phyloP scores from a whole-genome alignment of 169 alveolate genomes.

The Cryptosporidium viatorum region DNA sequence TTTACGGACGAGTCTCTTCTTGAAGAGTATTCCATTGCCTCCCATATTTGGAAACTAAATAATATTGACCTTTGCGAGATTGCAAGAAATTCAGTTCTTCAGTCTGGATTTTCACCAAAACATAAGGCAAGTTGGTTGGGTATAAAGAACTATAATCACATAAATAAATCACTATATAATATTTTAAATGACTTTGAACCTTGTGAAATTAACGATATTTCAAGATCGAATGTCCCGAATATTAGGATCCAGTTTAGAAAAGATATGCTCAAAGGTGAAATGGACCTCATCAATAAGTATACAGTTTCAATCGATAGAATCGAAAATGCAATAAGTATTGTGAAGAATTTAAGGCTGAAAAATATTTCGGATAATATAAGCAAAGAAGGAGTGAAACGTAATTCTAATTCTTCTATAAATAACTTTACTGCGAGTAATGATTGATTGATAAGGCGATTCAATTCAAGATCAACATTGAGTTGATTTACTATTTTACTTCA shows the following conservation, averaged over 20 bases:
- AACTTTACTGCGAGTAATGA: background rate
- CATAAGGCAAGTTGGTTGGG: conserved; percentile 81
- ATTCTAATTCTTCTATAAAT: background rate
- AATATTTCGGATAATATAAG: conserved; percentile 11
- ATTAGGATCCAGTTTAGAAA: conserved; percentile 73
- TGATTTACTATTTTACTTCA: background rate
- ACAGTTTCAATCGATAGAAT: conserved; percentile 18
- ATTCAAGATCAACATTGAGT: background rate
- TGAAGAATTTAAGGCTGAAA: conserved; percentile 19
- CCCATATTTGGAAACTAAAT: conserved; percentile 88
- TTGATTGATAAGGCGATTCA: background rate
- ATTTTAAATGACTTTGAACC: conserved; percentile 41
- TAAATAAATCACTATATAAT: conserved; percentile 28
- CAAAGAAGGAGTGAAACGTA: background rate
- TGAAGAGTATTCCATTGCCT: conserved; percentile 92
- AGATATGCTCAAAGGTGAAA: conserved; percentile 71
- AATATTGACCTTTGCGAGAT: conserved; percentile 91
- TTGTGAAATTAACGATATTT: conserved; percentile 64
- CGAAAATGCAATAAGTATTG: conserved; percentile 35
- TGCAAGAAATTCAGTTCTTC: conserved; percentile 91
- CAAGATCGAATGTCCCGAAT: conserved; percentile 74
- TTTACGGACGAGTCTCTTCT: conserved; percentile 92
- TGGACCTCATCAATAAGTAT: conserved; percentile 26
- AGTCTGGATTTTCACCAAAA: conserved; percentile 79
- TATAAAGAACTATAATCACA: conserved; percentile 5